phyloP scores from a whole-genome alignment of 1,139 yeast species.

The Magnusiomyces magnusii region DNA sequence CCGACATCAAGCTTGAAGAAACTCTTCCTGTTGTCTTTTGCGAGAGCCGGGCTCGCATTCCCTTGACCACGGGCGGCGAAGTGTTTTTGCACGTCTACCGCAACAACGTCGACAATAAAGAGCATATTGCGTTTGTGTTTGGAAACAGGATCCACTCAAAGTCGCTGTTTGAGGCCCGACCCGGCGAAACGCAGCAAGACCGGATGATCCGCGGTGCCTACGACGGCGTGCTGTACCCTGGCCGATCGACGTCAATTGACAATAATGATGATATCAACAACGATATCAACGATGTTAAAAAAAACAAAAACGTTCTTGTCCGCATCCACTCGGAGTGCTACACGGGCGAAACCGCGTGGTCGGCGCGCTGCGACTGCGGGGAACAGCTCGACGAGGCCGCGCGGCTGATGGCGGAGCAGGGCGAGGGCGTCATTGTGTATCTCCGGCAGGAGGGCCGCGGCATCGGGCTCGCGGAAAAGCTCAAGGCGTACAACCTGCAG shows the following conservation, averaged over 20 bases:
- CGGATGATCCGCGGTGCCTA: slow-evolving; percentile 98
- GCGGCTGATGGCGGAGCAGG: slow-evolving; percentile 73
- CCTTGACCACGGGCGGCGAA: slow-evolving; percentile 90
- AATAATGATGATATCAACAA: slow-evolving; percentile 13
- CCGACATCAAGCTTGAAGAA: slow-evolving; percentile 22
- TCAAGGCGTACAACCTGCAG: slow-evolving; percentile 94
- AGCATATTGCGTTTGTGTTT: slow-evolving; percentile 94
- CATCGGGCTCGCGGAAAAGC: slow-evolving; percentile 92
- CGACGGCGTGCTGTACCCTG: slow-evolving; percentile 81
- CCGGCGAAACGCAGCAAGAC: slow-evolving; percentile 78
- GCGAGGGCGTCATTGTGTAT: slow-evolving; percentile 92
- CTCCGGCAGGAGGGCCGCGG: slow-evolving; percentile 98
- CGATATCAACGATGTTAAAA: background rate
- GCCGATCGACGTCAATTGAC: slow-evolving; percentile 49
- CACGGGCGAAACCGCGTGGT: slow-evolving; percentile 99
- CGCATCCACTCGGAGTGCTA: slow-evolving; percentile 97
- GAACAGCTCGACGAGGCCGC: slow-evolving; percentile 99
- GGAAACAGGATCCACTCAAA: slow-evolving; percentile 84
- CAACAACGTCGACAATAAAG: slow-evolving; percentile 81
- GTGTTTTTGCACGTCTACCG: slow-evolving; percentile 84
- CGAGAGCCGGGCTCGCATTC: slow-evolving; percentile 86
- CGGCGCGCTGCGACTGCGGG: slow-evolving; percentile 98
- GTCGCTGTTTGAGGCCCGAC: slow-evolving; percentile 54
- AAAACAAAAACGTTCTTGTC: slow-evolving; percentile 41
- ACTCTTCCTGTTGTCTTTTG: slow-evolving; percentile 70